phyloP scores from a whole-genome alignment of 176 grass and related monocot species.

The Hsuehochloa calcarea region DNA sequence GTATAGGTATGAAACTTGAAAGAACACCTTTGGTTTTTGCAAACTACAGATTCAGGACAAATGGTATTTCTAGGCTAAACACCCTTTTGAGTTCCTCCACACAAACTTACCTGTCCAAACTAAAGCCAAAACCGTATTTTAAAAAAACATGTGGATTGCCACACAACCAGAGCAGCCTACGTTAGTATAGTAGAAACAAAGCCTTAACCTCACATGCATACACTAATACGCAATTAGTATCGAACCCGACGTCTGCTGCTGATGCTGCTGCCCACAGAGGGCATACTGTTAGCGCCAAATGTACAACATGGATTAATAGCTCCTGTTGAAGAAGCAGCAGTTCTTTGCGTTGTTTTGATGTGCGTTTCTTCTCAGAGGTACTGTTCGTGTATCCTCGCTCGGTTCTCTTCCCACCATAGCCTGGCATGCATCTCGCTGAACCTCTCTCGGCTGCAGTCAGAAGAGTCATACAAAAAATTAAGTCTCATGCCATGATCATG shows the following conservation, averaged over 20 bases:
- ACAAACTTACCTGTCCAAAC: constrained; percentile 25
- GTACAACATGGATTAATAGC: constrained; percentile 38
- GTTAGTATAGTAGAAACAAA: constrained; percentile 24
- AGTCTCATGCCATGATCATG: neutral
- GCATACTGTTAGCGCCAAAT: constrained; percentile 36
- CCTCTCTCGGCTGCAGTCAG: constrained; percentile 73
- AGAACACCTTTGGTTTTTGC: neutral
- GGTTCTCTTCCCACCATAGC: constrained; percentile 96
- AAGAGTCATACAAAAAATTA: neutral
- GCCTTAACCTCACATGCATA: neutral
- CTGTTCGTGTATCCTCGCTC: constrained; percentile 84
- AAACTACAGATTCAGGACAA: neutral
- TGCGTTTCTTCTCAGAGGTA: constrained; percentile 60
- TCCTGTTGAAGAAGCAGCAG: neutral
- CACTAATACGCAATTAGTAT: neutral
- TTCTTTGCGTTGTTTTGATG: neutral
- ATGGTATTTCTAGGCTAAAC: constrained; percentile 27
- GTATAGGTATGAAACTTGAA: neutral
- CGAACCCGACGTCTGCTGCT: neutral
- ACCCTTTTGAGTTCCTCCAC: neutral
- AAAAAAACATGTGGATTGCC: constrained; percentile 13
- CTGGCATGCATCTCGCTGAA: constrained; percentile 94
- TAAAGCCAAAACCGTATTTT: neutral
- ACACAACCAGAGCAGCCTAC: neutral
- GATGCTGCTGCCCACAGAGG: neutral